These are phyloP conservation scores for Papiliotrema terrestris DNA, from an alignment of 1,284 basidiomycete species.

Conservation along the genomic window DNA sequence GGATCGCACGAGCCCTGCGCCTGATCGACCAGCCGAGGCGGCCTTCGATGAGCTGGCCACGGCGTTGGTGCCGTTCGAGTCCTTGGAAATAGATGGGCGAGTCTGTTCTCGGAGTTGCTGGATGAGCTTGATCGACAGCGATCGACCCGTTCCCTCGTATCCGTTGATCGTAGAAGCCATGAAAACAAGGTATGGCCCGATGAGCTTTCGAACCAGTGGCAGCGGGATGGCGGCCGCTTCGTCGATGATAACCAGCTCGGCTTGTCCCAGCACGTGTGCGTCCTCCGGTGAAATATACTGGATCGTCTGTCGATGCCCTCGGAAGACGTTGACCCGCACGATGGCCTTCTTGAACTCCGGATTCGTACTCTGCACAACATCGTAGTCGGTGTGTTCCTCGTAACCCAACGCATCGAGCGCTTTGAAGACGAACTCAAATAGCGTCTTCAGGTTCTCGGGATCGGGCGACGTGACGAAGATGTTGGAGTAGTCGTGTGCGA, in stretches of 20 bases:
- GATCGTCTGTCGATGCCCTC: slow-evolving; percentile 87
- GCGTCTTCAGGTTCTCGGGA: slow-evolving; percentile 94
- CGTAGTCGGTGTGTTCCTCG: slow-evolving; percentile 97
- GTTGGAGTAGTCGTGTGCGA: slow-evolving; percentile 94
- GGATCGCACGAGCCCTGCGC: slow-evolving; percentile 59
- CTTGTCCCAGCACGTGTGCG: slow-evolving; percentile 93
- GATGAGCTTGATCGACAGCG: slow-evolving; percentile 94
- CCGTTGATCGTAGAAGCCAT: slow-evolving; percentile 98
- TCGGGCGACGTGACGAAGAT: slow-evolving; percentile 98
- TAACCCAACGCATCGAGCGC: slow-evolving; percentile 92
- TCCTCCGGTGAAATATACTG: slow-evolving; percentile 99
- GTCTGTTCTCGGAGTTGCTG: slow-evolving; percentile 92
- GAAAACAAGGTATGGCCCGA: slow-evolving; percentile 97
- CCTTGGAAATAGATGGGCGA: slow-evolving; percentile 58
- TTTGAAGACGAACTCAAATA: slow-evolving; percentile 99
- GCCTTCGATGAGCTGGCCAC: slow-evolving; percentile 37
- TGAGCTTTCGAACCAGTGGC: slow-evolving; percentile 87
- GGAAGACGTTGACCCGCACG: slow-evolving; percentile 92
- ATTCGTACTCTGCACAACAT: slow-evolving; percentile 89
- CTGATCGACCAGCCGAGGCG: slow-evolving; percentile 39
- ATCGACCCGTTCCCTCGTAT: slow-evolving; percentile 97
- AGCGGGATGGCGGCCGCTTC: slow-evolving; percentile 98
- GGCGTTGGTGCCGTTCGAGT: slow-evolving; percentile 48
- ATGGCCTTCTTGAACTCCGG: slow-evolving; percentile 94
- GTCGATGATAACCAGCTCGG: slow-evolving; percentile 96